Evolutionary conservation across 257 asterid genomes (phyloP).

Genomic region (Forsythia viridissima): DNA sequence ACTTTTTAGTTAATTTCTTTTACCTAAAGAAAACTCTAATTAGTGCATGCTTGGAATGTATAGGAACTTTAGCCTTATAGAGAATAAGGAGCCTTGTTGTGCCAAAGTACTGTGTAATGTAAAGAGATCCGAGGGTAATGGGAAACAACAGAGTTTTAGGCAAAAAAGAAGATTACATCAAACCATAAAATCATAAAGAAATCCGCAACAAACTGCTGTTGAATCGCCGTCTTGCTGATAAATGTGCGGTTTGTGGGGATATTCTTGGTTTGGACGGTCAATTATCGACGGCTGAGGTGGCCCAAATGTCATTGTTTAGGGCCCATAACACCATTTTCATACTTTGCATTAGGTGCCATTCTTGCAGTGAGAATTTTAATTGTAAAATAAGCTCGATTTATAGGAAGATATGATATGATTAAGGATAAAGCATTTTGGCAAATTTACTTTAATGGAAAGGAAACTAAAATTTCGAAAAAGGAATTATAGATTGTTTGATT

Average conservation of each 20-base stretch:
- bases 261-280: constrained; percentile 26
- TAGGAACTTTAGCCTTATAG: not conserved
- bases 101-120: not conserved
- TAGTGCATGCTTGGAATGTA: not conserved
- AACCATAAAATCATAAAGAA: not conserved
- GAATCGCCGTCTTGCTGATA: not conserved
- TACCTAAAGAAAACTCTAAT: not conserved
- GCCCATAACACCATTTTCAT: constrained; percentile 32
- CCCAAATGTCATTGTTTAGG: constrained; percentile 14
- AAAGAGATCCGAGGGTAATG: not conserved
- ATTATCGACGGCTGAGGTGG: constrained; percentile 30
- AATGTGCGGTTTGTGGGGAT: constrained; percentile 23
- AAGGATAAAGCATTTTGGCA: no score
- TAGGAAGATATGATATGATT: no score
- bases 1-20: not conserved
- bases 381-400: no score
- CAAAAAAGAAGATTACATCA: not conserved
- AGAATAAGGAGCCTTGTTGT: not conserved
- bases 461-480: no score
- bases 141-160: constrained; percentile 1
- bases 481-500: no score
- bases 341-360: not conserved
- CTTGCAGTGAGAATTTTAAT: not conserved
- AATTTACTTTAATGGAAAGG: no score
- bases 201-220: not conserved